Evolutionary conservation across 495 filamentous ascomycete genomes (phyloP).

Genomic region (Penicillium soppii): DNA sequence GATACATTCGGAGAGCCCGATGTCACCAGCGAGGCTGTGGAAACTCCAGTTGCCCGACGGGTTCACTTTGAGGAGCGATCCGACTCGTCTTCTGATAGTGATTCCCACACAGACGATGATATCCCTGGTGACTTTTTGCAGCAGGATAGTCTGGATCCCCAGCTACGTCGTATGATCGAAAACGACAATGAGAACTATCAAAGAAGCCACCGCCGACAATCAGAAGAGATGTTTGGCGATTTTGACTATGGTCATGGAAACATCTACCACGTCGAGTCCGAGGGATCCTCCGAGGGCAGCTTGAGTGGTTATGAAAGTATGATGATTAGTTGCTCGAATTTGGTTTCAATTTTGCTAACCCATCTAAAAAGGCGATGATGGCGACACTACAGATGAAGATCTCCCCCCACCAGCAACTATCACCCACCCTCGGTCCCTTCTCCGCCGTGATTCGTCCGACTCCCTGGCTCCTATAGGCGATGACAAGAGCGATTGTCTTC

Average conservation of each 20-base stretch:
- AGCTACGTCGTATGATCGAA: constrained; percentile 68
- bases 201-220: constrained; percentile 42
- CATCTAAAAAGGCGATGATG: constrained; percentile 63
- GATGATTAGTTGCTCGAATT: constrained; percentile 19
- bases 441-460: constrained; percentile 53
- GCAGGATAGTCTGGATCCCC: constrained; percentile 67
- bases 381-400: constrained; percentile 85
- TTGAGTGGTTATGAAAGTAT: constrained; percentile 80
- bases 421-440: constrained; percentile 54
- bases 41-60: constrained; percentile 43
- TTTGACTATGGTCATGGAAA: constrained; percentile 46
- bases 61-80: constrained; percentile 52
- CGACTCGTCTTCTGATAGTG: constrained; percentile 53
- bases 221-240: constrained; percentile 45
- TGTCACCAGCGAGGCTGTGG: constrained; percentile 42
- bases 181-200: constrained; percentile 49
- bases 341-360: constrained; percentile 51
- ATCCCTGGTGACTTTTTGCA: constrained; percentile 72
- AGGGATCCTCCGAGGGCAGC: constrained; percentile 54
- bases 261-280: constrained; percentile 52
- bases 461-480: constrained; percentile 45
- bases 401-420: constrained; percentile 57
- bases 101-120: constrained; percentile 54
- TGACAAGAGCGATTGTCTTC: constrained; percentile 50
- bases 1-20: constrained; percentile 45